phyloP scores from a whole-genome alignment of 768 basidiomycete species.

The Lentinula sp. region DNA sequence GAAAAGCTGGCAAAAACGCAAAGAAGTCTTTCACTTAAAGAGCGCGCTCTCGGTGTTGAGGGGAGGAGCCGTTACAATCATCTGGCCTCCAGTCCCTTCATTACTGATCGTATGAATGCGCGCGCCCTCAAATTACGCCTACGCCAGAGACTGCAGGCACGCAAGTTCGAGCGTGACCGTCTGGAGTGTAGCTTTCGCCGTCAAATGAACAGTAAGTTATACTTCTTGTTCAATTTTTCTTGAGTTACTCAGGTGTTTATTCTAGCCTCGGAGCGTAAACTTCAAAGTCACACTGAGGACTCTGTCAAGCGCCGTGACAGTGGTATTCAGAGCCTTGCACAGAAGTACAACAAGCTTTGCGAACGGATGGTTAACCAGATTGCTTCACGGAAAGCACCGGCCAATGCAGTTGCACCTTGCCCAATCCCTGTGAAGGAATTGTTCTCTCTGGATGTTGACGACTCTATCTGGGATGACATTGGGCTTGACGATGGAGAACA shows the following conservation, averaged over 20 bases:
- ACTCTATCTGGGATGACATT: constrained; percentile 27
- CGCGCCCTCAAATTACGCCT: neutral
- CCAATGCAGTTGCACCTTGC: constrained; percentile 15
- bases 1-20: neutral
- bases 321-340: constrained; percentile 16
- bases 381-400: constrained; percentile 13
- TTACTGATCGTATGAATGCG: neutral
- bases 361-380: constrained; percentile 16
- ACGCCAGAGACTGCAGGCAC: neutral
- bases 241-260: neutral
- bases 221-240: neutral
- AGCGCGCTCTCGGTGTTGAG: neutral
- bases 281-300: constrained; percentile 20
- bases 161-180: neutral
- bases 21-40: neutral
- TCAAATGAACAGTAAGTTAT: neutral
- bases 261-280: constrained; percentile 15
- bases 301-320: constrained; percentile 20
- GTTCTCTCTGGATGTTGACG: constrained; percentile 28
- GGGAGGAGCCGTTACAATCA: neutral
- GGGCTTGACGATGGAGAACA: constrained; percentile 14
- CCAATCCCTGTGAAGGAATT: constrained; percentile 16
- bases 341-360: constrained; percentile 23
- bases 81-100: neutral
- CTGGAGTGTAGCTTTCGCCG: neutral